A percentile compares a stretch with the other conserved stretches of the same genome.
These are phyloP conservation scores for Fusarium sambucinum DNA, from an alignment of 2,329 filamentous ascomycete genomes.

Conservation along the genomic window DNA sequence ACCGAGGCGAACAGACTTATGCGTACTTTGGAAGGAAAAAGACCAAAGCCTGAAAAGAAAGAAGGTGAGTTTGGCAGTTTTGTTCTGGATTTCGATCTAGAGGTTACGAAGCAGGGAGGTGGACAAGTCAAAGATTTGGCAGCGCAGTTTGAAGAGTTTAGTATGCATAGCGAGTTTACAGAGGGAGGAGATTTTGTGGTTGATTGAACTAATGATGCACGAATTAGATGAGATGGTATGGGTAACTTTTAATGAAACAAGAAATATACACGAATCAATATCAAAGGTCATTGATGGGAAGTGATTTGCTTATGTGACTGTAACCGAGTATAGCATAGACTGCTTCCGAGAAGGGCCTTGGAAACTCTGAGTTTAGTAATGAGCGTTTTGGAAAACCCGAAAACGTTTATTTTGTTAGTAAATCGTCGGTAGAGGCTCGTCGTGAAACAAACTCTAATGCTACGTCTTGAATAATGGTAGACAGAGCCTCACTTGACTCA, in stretches of 20 bases:
- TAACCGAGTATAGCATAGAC: no score
- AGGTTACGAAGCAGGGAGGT: conserved; percentile 18
- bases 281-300: no score
- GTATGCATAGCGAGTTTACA: conserved; percentile 25
- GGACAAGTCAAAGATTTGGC: conserved; percentile 20
- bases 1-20: conserved; percentile 1
- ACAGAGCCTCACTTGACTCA: no score
- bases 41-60: accelerated
- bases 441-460: no score
- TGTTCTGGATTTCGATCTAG: conserved; percentile 16
- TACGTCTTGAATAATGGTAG: no score
- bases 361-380: no score
- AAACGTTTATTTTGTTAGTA: no score
- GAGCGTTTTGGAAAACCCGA: no score
- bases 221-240: neutral
- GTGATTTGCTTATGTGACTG: no score
- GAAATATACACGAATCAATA: neutral
- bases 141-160: conserved; percentile 25
- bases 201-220: conserved; percentile 2
- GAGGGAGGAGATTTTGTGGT: conserved; percentile 23
- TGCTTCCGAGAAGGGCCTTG: no score
- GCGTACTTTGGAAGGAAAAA: conserved; percentile 6
- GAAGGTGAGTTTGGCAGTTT: neutral
- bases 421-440: no score
- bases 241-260: neutral